Evolutionary conservation across 2,329 filamentous ascomycete genomes (phyloP), one percentile per base, ranked within the genome.

Genomic region (Neurospora sp.): DNA sequence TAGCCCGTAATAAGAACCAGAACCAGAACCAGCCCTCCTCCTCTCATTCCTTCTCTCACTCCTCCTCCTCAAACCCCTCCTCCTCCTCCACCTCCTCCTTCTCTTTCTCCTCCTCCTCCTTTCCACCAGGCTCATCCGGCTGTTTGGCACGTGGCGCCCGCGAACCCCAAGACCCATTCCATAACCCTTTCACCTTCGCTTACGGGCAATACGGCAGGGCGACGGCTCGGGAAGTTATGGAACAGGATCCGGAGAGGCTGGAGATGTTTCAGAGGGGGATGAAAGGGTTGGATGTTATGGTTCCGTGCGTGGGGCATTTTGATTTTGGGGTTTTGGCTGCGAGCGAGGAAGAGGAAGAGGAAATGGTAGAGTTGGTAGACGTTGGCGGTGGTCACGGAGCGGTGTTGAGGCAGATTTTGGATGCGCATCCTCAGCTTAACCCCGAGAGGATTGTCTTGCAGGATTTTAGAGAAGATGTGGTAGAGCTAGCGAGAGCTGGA

Each of bases 191-290:
- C 67, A 80, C 77, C 1, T 75, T 72, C 43, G 76, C 74, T 70
- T 74, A 76, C 71, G 77, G 77, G 23, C 75, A 79, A 67, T 77
- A 79, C n/a, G 78, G 78, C 17, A 52, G 2, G 19, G 78, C 76
- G 0, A 77, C 76, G 2, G 76, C 79, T 1, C 79, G 77, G 77
- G 71, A 72, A 66, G 78, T 79, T 70, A 80, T 79, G 77, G 76
- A 74, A 40, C 73, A 77, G 69, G 70, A 79, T 28, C 76, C 76
- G 0, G 75, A 78, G 69, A 74, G 74, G 15, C 70, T 80, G 17
- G 69, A 73, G 28, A 72, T 73, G 1, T 79, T 79, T 46, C 78
- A 79, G 70, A 76, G 11, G 72, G 2, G 75, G 74, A 79, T 79
- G 77, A 71, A 77, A 0, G 78, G 78, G 10, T 73, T 80, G 3